Evolutionary conservation across 257 asterid species (phyloP).

Genomic region (Ballota nigra): DNA sequence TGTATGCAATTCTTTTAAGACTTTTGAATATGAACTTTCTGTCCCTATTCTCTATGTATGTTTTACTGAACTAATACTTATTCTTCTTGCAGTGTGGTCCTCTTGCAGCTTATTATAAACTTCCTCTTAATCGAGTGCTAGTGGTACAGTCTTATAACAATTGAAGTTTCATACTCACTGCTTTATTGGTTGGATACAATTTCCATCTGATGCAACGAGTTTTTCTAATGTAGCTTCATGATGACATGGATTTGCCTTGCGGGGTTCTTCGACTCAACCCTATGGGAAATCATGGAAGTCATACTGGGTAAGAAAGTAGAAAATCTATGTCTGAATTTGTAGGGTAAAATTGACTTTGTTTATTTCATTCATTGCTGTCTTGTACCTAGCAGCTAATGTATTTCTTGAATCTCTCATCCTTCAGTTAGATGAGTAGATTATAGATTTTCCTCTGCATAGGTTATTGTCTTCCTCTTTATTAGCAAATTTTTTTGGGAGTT

Average conservation of each 20-base stretch:
- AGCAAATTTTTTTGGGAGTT: neutral
- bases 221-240: constrained; percentile 61
- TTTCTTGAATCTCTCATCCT: constrained; percentile 6
- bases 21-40: neutral
- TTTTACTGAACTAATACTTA: constrained; percentile 7
- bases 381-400: neutral
- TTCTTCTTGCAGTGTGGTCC: constrained; percentile 71
- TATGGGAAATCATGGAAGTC: constrained; percentile 75
- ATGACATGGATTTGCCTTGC: constrained; percentile 92
- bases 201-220: neutral
- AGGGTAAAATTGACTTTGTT: neutral
- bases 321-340: constrained; percentile 5
- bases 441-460: neutral
- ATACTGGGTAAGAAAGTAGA: constrained; percentile 66
- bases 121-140: constrained; percentile 88
- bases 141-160: constrained; percentile 46
- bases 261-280: constrained; percentile 93
- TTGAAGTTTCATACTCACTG: constrained; percentile 5
- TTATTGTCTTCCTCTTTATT: neutral
- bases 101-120: constrained; percentile 94
- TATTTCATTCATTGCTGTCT: neutral
- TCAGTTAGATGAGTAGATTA: neutral
- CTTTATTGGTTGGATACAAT: constrained; percentile 1
- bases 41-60: neutral
- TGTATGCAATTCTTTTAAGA: constrained; percentile 40